phyloP scores from a whole-genome alignment of 208 protist species.

The Crithidia brevicula region DNA sequence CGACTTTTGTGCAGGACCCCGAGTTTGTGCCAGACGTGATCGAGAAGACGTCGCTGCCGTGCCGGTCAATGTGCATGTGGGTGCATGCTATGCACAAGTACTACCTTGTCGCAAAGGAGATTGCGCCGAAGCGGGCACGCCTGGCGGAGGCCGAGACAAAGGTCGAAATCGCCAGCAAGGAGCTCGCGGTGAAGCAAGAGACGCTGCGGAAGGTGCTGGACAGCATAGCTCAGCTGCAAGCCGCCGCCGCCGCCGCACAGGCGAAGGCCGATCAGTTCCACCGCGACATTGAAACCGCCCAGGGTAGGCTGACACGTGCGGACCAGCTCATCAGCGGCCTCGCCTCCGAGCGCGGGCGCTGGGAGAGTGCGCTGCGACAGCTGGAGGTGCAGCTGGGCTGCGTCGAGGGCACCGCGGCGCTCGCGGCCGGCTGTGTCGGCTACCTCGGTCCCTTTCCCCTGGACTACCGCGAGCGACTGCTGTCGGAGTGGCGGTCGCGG shows the following conservation, averaged over 20 bases:
- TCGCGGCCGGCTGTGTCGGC: conserved; percentile 88
- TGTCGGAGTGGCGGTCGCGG: conserved; percentile 64
- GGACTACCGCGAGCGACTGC: conserved; percentile 75
- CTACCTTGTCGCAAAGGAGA: conserved; percentile 89
- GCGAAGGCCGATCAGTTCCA: conserved; percentile 87
- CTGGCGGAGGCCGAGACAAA: conserved; percentile 81
- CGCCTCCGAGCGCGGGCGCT: conserved; percentile 81
- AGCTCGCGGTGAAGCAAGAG: conserved; percentile 70
- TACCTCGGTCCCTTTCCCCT: conserved; percentile 91
- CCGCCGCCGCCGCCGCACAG: conserved; percentile 71
- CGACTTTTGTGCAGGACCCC: conserved; percentile 91
- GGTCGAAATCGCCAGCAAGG: conserved; percentile 61
- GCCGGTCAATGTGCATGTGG: conserved; percentile 96
- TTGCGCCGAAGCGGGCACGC: conserved; percentile 87
- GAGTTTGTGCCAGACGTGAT: conserved; percentile 93
- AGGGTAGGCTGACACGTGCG: conserved; percentile 76
- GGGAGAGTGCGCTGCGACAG: conserved; percentile 60
- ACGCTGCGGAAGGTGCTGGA: conserved; percentile 78
- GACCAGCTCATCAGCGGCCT: conserved; percentile 91
- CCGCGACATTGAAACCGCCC: conserved; percentile 85
- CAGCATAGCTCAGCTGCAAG: conserved; percentile 74
- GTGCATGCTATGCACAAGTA: conserved; percentile 95
- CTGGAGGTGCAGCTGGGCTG: conserved; percentile 64
- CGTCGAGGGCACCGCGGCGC: conserved; percentile 79
- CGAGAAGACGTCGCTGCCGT: conserved; percentile 92